Percentiles rank a stretch among this genome's conserved stretches.
Conservation (phyloP, 495 filamentous ascomycete genomes). For the Penicillium waksmanii region DNA sequence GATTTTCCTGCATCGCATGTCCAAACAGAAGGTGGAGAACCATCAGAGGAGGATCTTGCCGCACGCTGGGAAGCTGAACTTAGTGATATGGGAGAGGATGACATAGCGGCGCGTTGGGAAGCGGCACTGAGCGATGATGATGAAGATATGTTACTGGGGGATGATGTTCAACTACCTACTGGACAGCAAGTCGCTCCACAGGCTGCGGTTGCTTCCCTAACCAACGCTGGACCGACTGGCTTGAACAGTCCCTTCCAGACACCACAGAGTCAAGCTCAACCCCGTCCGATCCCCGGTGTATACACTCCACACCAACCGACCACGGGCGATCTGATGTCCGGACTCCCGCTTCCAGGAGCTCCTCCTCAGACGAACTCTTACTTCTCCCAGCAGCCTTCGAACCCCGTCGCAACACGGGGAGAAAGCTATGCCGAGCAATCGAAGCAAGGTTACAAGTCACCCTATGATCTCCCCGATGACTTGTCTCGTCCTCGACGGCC, state of each 20-base stretch:
- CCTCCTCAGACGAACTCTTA: conserved; percentile 42
- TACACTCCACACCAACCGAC: conserved; percentile 53
- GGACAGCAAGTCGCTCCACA: conserved; percentile 22
- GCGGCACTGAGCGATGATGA: conserved; percentile 75
- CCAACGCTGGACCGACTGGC: conserved; percentile 11
- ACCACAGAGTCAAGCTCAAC: conserved; percentile 26
- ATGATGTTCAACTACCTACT: conserved; percentile 48
- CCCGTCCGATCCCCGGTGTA: conserved; percentile 24
- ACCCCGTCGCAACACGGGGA: conserved; percentile 45
- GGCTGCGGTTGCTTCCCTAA: conserved; percentile 14
- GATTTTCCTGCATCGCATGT: conserved; percentile 11
- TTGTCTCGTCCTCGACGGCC: conserved; percentile 69
- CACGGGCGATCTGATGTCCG: conserved; percentile 42
- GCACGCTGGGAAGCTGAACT: conserved; percentile 85
- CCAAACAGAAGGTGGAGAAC: conserved; percentile 25
- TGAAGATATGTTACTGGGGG: conserved; percentile 75
- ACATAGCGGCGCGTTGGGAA: conserved; percentile 82
- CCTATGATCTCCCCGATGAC: conserved; percentile 94
- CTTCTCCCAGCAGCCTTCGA: conserved; percentile 40
- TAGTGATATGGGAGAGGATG: conserved; percentile 58
- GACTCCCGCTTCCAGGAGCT: conserved; percentile 29
- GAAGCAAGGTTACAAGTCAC: conserved; percentile 89
- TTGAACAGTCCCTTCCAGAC: conserved; percentile 42
- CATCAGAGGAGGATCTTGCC: conserved; percentile 64
- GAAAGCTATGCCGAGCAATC: conserved; percentile 86